Evolutionary conservation across 1,139 yeast genomes (phyloP).

Genomic region (Schizosaccharomyces versatilis): DNA sequence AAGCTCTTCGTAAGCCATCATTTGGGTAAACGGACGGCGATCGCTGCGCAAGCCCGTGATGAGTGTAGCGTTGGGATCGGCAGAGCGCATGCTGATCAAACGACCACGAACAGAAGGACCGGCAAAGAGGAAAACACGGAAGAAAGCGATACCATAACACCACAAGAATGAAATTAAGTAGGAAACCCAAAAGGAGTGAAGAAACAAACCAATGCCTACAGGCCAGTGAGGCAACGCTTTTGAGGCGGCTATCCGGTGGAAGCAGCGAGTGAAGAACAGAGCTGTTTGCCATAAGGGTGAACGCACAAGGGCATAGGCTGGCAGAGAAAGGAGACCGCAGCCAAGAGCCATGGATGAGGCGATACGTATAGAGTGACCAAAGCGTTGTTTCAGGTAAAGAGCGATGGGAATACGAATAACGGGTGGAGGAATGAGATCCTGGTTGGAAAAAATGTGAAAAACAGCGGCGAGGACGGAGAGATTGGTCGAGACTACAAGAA

Average conservation of each 20-base stretch:
- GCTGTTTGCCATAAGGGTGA: neutral
- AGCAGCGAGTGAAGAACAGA: slow-evolving; percentile 6
- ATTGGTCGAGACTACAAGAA: neutral
- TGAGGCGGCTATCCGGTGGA: slow-evolving; percentile 3
- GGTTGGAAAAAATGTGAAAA: neutral
- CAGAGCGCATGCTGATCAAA: slow-evolving; percentile 42
- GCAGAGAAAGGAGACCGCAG: slow-evolving; percentile 15
- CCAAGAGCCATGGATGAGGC: slow-evolving; percentile 8
- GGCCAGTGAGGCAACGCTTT: slow-evolving; percentile 16
- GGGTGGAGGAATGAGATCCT: neutral
- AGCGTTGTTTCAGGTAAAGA: neutral
- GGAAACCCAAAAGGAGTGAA: slow-evolving; percentile 23
- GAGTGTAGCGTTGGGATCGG: slow-evolving; percentile 54
- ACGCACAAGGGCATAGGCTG: slow-evolving; percentile 14
- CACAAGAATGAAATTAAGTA: slow-evolving; percentile 28
- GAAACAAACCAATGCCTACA: slow-evolving; percentile 22
- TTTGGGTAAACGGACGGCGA: slow-evolving; percentile 5
- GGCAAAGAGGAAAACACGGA: slow-evolving; percentile 50
- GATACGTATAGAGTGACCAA: neutral
- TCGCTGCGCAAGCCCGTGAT: slow-evolving; percentile 38
- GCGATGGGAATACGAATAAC: neutral
- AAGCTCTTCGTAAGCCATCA: slow-evolving; percentile 23
- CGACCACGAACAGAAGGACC: slow-evolving; percentile 65
- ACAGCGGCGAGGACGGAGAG: neutral
- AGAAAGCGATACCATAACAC: slow-evolving; percentile 43